Percentiles rank a stretch among this genome's conserved stretches.
These are phyloP conservation scores for Kodamaea plutei DNA, from an alignment of 1,139 yeast genomes.

Conservation along the genomic window DNA sequence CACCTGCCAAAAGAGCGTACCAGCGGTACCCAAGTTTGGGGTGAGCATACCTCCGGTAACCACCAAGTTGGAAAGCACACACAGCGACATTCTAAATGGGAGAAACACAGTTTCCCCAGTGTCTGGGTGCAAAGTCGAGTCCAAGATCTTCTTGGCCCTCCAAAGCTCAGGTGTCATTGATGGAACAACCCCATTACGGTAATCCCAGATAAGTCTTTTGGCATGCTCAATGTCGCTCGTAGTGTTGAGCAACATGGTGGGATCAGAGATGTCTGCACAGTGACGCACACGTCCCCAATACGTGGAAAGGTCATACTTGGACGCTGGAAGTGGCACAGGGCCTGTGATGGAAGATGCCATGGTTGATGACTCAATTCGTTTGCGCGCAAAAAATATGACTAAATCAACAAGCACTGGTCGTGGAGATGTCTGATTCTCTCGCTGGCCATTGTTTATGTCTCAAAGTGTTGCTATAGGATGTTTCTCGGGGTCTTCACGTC, in stretches of 20 bases:
- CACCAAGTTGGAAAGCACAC: constrained; percentile 87
- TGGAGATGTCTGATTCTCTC: background rate
- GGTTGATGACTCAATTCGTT: background rate
- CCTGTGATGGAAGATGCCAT: constrained; percentile 93
- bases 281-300: constrained; percentile 94
- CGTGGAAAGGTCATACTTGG: constrained; percentile 71
- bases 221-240: constrained; percentile 60
- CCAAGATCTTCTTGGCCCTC: constrained; percentile 82
- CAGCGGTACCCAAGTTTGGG: constrained; percentile 83
- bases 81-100: constrained; percentile 96
- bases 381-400: background rate
- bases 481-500: too few relatives aligned
- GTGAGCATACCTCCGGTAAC: constrained; percentile 98
- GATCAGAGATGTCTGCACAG: constrained; percentile 90
- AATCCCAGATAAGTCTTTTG: constrained; percentile 62
- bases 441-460: background rate
- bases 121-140: constrained; percentile 90
- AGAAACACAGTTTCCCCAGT: constrained; percentile 88
- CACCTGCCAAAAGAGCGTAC: constrained; percentile 95
- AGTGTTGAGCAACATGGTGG: constrained; percentile 79
- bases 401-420: too few relatives aligned
- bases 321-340: constrained; percentile 69
- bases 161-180: constrained; percentile 79
- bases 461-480: constrained; percentile 2
- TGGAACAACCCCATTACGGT: constrained; percentile 60